Conservation (phyloP, 1,284 basidiomycete species). For the Heterobasidion occidentale region DNA sequence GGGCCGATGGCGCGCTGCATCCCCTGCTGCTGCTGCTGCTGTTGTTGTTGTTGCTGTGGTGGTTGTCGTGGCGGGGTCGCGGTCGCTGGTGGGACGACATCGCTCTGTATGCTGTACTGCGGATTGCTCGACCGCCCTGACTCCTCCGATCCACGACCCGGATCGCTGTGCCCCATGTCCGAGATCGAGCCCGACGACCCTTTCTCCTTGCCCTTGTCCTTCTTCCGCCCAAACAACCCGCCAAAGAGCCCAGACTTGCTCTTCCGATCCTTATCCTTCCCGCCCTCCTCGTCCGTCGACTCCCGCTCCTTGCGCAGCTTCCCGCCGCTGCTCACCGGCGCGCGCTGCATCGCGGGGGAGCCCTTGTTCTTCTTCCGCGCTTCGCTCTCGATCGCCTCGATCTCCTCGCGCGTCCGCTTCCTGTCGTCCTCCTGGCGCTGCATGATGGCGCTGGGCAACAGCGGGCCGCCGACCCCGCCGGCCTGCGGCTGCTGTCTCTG, state of each 20-base stretch:
- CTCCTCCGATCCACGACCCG: slow-evolving; percentile 40
- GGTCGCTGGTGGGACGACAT: background rate
- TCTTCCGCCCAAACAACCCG: slow-evolving; percentile 66
- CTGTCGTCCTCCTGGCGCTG: slow-evolving; percentile 49
- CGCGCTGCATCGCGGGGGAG: slow-evolving; percentile 14
- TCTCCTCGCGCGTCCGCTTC: slow-evolving; percentile 54
- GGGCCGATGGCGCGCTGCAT: slow-evolving; percentile 12
- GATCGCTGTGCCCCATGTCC: slow-evolving; percentile 19
- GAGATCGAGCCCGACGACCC: slow-evolving; percentile 26
- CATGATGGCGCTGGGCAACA: slow-evolving; percentile 39
- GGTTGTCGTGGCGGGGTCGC: slow-evolving; percentile 10
- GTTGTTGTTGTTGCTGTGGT: slow-evolving; percentile 13
- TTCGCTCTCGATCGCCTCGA: slow-evolving; percentile 48
- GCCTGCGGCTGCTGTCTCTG: background rate
- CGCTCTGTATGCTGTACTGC: slow-evolving; percentile 11
- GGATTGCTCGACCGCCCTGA: slow-evolving; percentile 40
- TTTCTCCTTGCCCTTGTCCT: slow-evolving; percentile 69
- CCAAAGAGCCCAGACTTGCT: slow-evolving; percentile 68
- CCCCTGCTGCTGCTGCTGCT: slow-evolving; percentile 21
- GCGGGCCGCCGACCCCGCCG: slow-evolving; percentile 18
- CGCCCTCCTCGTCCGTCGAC: slow-evolving; percentile 35
- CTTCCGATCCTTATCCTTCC: slow-evolving; percentile 46
- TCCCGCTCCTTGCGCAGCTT: slow-evolving; percentile 66
- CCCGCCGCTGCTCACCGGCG: slow-evolving; percentile 20
- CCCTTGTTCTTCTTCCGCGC: slow-evolving; percentile 43